Evolutionary conservation across 2,329 filamentous ascomycete species (phyloP).

Genomic region (Colletotrichum theobromicola): DNA sequence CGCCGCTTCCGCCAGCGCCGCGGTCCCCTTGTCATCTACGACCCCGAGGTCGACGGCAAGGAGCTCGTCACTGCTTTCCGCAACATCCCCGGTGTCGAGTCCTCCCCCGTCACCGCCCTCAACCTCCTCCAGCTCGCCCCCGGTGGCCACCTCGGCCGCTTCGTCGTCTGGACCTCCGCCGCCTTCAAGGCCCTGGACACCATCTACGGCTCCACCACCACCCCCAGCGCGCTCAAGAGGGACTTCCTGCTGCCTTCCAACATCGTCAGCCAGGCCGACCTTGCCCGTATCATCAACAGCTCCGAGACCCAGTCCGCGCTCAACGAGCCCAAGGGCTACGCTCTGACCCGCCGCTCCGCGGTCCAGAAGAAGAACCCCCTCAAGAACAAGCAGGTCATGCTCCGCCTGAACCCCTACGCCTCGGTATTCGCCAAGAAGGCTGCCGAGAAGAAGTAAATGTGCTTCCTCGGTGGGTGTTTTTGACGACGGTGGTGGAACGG

Average conservation of each 20-base stretch:
- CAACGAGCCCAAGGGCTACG: conserved; percentile 86
- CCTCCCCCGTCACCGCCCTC: conserved; percentile 87
- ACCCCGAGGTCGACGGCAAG: conserved; percentile 93
- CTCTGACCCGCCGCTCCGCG: conserved; percentile 84
- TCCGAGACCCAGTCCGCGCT: conserved; percentile 98
- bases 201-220: conserved; percentile 94
- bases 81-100: conserved; percentile 99
- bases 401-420: conserved; percentile 98
- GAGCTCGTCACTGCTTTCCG: conserved; percentile 94
- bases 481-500: conserved; percentile 15
- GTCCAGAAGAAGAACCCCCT: conserved; percentile 99
- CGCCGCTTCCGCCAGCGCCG: conserved; percentile 97
- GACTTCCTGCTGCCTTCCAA: conserved; percentile 97
- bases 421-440: conserved; percentile 82
- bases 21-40: conserved; percentile 97
- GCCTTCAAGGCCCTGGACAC: conserved; percentile 96
- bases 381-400: conserved; percentile 97
- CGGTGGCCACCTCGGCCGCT: conserved; percentile 97
- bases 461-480: not conserved
- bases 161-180: conserved; percentile 98
- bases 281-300: conserved; percentile 98
- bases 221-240: conserved; percentile 93
- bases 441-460: conserved; percentile 50
- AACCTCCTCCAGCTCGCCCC: conserved; percentile 99
- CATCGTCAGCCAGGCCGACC: conserved; percentile 91